Evolutionary conservation across 2,329 filamentous ascomycete genomes (phyloP).

Genomic region (Beauveria brongniartii): DNA sequence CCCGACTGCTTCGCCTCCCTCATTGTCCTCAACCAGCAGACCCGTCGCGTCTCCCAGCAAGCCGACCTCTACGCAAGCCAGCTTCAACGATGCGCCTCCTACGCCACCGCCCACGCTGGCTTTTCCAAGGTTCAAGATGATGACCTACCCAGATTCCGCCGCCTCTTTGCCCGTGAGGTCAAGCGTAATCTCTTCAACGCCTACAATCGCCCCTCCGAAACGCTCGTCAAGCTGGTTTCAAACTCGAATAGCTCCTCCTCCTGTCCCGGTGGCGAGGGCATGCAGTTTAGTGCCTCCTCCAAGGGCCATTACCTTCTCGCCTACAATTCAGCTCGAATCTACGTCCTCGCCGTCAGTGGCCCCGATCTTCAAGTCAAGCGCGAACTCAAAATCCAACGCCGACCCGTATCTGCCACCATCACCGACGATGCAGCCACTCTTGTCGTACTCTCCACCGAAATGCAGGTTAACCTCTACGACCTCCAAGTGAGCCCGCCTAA

Average conservation of each 20-base stretch:
- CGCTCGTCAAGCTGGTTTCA: conserved; percentile 71
- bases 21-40: conserved; percentile 56
- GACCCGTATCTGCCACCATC: conserved; percentile 69
- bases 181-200: conserved; percentile 72
- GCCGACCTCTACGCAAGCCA: conserved; percentile 56
- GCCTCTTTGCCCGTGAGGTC: conserved; percentile 59
- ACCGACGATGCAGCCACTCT: conserved; percentile 69
- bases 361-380: conserved; percentile 56
- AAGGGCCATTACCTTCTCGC: conserved; percentile 67
- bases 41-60: conserved; percentile 56
- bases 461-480: conserved; percentile 82
- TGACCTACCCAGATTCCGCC: conserved; percentile 53
- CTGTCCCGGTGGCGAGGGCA: conserved; percentile 74
- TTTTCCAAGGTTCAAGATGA: conserved; percentile 32
- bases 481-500: conserved; percentile 56
- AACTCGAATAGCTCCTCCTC: conserved; percentile 79
- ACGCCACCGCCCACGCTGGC: conserved; percentile 41
- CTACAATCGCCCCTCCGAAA: conserved; percentile 62
- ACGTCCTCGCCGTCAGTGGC: conserved; percentile 62
- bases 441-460: conserved; percentile 72
- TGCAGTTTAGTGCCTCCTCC: conserved; percentile 75
- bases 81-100: conserved; percentile 53
- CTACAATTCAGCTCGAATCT: conserved; percentile 78
- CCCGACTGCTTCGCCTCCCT: conserved; percentile 60
- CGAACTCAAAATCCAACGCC: conserved; percentile 70